These are phyloP conservation scores for Phytophthora pluvialis DNA, from an alignment of 352 stramenopile genomes.

Conservation along the genomic window DNA sequence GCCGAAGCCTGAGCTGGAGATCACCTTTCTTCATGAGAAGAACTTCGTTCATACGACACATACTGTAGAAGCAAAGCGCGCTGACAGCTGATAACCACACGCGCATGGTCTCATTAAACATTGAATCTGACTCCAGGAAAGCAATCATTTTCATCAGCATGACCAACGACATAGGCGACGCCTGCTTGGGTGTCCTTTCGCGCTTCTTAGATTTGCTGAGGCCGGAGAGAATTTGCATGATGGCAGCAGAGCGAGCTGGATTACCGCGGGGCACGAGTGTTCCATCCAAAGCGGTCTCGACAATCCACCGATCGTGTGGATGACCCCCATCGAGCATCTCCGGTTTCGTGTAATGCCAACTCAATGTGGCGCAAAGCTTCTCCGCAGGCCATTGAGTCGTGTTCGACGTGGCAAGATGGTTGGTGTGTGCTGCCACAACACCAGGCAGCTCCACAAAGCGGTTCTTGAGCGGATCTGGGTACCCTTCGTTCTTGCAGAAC, in stretches of 20 bases:
- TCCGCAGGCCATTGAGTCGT: background rate
- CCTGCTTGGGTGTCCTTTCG: constrained; percentile 7
- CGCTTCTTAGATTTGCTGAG: constrained; percentile 22
- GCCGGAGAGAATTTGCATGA: constrained; percentile 8
- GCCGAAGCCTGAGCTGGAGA: constrained; percentile 8
- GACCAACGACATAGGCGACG: constrained; percentile 9
- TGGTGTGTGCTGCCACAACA: background rate
- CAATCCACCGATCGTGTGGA: constrained; percentile 17
- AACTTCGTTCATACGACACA: constrained; percentile 34
- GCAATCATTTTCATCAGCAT: constrained; percentile 9
- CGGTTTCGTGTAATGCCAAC: constrained; percentile 13
- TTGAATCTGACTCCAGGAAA: constrained; percentile 10
- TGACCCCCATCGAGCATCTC: constrained; percentile 17
- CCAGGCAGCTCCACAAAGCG: background rate
- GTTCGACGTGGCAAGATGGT: background rate
- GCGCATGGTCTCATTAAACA: constrained; percentile 28
- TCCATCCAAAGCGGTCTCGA: background rate
- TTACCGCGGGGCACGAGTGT: constrained; percentile 2
- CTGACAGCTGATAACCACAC: constrained; percentile 19
- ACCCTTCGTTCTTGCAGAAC: background rate
- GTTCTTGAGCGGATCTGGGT: background rate
- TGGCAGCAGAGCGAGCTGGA: constrained; percentile 1
- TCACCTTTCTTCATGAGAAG: constrained; percentile 16
- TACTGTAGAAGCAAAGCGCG: constrained; percentile 29
- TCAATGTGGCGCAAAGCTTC: background rate